Percentiles rank a stretch among this genome's conserved stretches.
phyloP scores from a whole-genome alignment of 2,329 filamentous ascomycete genomes.

The Clonostachys sp. region DNA sequence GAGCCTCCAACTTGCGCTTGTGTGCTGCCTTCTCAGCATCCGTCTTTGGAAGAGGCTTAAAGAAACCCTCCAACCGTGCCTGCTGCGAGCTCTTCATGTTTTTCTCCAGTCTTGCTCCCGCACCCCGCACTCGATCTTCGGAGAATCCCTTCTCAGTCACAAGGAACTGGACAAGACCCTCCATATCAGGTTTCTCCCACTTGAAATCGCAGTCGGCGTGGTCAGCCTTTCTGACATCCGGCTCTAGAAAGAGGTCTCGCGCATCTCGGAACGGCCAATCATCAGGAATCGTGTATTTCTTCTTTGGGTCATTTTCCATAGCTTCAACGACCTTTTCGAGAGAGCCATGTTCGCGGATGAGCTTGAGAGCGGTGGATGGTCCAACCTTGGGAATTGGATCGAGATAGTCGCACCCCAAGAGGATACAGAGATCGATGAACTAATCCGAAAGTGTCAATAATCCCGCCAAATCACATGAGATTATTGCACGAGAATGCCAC shows the following conservation, averaged over 20 bases:
- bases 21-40: constrained; percentile 77
- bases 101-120: constrained; percentile 76
- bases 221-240: constrained; percentile 80
- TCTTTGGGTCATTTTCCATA: constrained; percentile 70
- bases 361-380: constrained; percentile 83
- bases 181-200: constrained; percentile 90
- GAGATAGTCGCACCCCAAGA: constrained; percentile 96
- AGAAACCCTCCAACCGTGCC: constrained; percentile 89
- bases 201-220: constrained; percentile 92
- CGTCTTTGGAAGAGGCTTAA: constrained; percentile 87
- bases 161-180: constrained; percentile 84
- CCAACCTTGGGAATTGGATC: constrained; percentile 95
- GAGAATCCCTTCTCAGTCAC: constrained; percentile 96
- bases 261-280: constrained; percentile 96
- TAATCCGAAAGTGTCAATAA: constrained; percentile 25
- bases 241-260: constrained; percentile 84
- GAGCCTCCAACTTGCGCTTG: constrained; percentile 93
- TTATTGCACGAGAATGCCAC: not conserved
- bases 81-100: constrained; percentile 90
- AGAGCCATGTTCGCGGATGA: constrained; percentile 87
- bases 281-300: constrained; percentile 84
- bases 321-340: constrained; percentile 83
- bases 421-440: constrained; percentile 97
- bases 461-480: not conserved
- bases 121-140: constrained; percentile 84